These are phyloP conservation scores for Lolium multiflorum DNA, from an alignment of 176 grass and related monocot species.

Conservation along the genomic window DNA sequence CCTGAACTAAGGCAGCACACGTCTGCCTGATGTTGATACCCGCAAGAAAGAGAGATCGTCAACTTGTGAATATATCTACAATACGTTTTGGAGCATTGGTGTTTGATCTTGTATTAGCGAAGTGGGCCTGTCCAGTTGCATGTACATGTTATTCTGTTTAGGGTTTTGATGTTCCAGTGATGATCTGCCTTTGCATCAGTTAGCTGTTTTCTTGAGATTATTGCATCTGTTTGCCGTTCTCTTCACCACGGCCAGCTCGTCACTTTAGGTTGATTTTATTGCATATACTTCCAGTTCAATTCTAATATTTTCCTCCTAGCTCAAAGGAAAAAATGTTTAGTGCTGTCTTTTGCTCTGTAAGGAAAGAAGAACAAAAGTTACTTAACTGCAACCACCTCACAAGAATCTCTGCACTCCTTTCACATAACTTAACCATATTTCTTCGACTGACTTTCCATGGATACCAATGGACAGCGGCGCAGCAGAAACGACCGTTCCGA, in stretches of 20 bases:
- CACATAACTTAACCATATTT: background rate
- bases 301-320: background rate
- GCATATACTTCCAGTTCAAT: background rate
- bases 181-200: background rate
- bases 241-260: background rate
- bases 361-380: background rate
- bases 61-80: conserved; percentile 41
- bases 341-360: background rate
- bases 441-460: background rate
- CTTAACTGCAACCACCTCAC: background rate
- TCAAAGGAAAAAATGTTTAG: background rate
- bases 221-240: background rate
- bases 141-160: background rate
- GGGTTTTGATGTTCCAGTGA: background rate
- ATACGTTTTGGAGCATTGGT: conserved; percentile 15
- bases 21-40: background rate
- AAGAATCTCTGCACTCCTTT: background rate
- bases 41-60: background rate
- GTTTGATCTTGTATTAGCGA: background rate
- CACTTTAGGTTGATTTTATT: background rate
- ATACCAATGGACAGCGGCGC: background rate
- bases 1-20: background rate
- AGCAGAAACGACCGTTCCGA: background rate
- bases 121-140: background rate
- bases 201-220: background rate